Base-by-base conservation (phyloP, 768 basidiomycete genomes). In the Pisolithus orientalis region DNA sequence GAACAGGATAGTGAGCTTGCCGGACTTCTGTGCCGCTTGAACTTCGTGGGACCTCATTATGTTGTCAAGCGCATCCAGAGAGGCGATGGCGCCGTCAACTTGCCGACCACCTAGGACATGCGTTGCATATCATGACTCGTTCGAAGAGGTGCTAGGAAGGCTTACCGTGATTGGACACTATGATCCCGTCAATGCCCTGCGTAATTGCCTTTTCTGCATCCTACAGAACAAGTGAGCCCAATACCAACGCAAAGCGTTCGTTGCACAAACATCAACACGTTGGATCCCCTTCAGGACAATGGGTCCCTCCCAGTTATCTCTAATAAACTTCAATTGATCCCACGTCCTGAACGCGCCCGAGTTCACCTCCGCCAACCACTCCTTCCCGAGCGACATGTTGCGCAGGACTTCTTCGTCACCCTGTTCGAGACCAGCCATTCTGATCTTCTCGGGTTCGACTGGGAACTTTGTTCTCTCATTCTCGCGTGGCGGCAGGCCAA, bases 211-310 rank as follows among this genome's bases (percentile, higher is more conserved):
- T 70, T 50, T 76, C 70, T 3, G 82, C 82, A 53, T 85, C 83
- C 67, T 69, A 38, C 7, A 25, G 8, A 27, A 1, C 38, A 21
- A 27, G 17, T 24, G 10, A 46, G 6, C 44, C 10, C 1, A 17
- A 6, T 27, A 17, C 39, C 8, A 29, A 14, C 37, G 25, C 28
- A 5, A 14, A 21, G 31, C 14, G 5, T 40, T 25, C n/a, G 4
- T 24, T n/a, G 25, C 29, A 70, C 74, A 50, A 58, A 84, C 84
- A 54, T 77, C 70, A 16, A 80, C 78, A 43, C 71, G 72, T 61
- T 89, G 84, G 50, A 93, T 87, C 3, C 88, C 89, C 64, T 92
- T 92, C 46, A 91, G 69, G 16, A 90, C 68, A 49, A 92, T 66
- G 1, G 85, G 85, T 0, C 88, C 87, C 14, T 87, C 79, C 90